Evolutionary conservation across 1,139 yeast genomes (phyloP).

Genomic region (Williopsis jadinii): DNA sequence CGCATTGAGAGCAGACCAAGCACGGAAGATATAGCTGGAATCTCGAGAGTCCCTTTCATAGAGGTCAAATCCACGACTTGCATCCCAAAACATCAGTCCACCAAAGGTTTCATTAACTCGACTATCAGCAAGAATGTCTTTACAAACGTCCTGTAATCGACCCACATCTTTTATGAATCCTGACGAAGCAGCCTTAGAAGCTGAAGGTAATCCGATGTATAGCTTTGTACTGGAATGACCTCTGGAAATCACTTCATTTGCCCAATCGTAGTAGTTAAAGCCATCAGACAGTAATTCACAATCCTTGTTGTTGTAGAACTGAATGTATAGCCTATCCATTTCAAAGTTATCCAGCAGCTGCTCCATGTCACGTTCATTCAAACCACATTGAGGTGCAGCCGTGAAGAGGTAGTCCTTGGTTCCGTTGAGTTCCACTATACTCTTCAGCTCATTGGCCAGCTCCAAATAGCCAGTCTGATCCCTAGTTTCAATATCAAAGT

Average conservation of each 20-base stretch:
- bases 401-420: slow-evolving; percentile 51
- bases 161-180: slow-evolving; percentile 42
- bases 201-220: slow-evolving; percentile 61
- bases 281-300: slow-evolving; percentile 38
- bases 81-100: slow-evolving; percentile 82
- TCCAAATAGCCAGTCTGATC: slow-evolving; percentile 46
- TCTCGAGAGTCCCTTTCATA: slow-evolving; percentile 22
- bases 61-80: slow-evolving; percentile 55
- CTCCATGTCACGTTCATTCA: slow-evolving; percentile 68
- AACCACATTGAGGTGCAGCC: slow-evolving; percentile 86
- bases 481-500: slow-evolving; percentile 49
- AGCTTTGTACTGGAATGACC: slow-evolving; percentile 54
- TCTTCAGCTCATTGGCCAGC: slow-evolving; percentile 34
- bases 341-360: slow-evolving; percentile 45
- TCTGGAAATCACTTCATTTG: slow-evolving; percentile 38
- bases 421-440: slow-evolving; percentile 3
- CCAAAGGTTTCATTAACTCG: slow-evolving; percentile 39
- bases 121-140: slow-evolving; percentile 6
- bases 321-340: slow-evolving; percentile 71
- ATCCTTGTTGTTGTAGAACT: slow-evolving; percentile 71
- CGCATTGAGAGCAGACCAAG: slow-evolving; percentile 13
- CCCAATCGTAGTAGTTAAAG: slow-evolving; percentile 76
- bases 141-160: slow-evolving; percentile 24
- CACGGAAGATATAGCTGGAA: slow-evolving; percentile 16
- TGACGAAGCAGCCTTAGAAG: slow-evolving; percentile 45